phyloP scores from a whole-genome alignment of 495 filamentous ascomycete genomes.

The Aspergillus panamensis region DNA sequence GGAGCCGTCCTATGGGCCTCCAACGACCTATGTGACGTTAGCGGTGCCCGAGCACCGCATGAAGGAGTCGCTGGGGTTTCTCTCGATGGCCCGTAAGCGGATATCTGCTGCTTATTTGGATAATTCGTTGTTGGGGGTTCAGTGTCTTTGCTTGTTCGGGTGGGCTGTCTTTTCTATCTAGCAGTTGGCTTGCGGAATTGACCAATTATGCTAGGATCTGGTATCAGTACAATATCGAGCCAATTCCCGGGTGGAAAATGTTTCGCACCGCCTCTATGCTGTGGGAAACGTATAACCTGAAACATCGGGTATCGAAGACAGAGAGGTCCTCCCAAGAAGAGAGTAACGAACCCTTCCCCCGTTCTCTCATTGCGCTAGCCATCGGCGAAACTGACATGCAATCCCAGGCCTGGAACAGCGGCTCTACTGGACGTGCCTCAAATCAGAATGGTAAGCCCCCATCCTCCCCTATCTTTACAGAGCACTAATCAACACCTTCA shows the following conservation, averaged over 20 bases:
- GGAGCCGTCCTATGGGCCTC: constrained; percentile 18
- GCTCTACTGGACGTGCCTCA: constrained; percentile 42
- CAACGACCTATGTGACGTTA: constrained; percentile 24
- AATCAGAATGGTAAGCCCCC: constrained; percentile 32
- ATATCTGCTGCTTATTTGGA: constrained; percentile 33
- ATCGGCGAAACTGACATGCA: not conserved
- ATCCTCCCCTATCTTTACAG: not conserved
- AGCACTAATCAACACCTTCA: not conserved
- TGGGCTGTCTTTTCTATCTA: not conserved
- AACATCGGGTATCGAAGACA: constrained; percentile 24
- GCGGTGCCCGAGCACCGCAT: constrained; percentile 25
- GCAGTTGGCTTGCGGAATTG: not conserved
- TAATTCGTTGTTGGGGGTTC: constrained; percentile 32
- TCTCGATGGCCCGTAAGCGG: constrained; percentile 35
- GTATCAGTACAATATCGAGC: constrained; percentile 42
- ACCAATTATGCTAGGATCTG: constrained; percentile 26
- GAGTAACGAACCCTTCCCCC: constrained; percentile 16
- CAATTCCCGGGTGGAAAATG: constrained; percentile 37
- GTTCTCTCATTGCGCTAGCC: not conserved
- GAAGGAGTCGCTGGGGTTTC: constrained; percentile 28
- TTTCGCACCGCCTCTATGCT: constrained; percentile 39
- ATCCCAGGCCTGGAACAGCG: constrained; percentile 35
- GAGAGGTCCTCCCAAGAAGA: constrained; percentile 34
- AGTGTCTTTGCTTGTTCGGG: constrained; percentile 41
- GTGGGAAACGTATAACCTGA: constrained; percentile 38